Percentiles rank a stretch among this genome's conserved stretches.
These are phyloP conservation scores for Agaricus subrufescens DNA, from an alignment of 768 basidiomycete genomes.

Conservation along the genomic window DNA sequence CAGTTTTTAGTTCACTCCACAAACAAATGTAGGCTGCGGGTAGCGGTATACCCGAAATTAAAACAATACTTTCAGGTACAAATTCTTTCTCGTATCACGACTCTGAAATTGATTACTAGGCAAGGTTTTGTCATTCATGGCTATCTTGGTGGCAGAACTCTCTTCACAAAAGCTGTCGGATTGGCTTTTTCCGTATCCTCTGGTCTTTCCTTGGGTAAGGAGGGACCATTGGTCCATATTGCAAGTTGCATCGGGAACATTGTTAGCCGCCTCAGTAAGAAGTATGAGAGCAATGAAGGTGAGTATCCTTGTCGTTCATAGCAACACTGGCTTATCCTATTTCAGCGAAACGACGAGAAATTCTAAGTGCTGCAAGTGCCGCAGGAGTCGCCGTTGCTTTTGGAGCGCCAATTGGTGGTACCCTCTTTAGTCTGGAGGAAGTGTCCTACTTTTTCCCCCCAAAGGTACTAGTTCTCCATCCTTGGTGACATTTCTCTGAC, in stretches of 20 bases:
- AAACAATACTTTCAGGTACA: slow-evolving; percentile 83
- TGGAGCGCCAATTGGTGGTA: slow-evolving; percentile 94
- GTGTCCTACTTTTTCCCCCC: slow-evolving; percentile 97
- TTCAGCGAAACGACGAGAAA: slow-evolving; percentile 86
- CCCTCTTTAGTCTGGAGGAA: slow-evolving; percentile 90
- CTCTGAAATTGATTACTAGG: slow-evolving; percentile 11
- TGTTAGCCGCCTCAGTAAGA: slow-evolving; percentile 74
- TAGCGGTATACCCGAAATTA: slow-evolving; percentile 95
- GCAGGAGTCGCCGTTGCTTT: slow-evolving; percentile 98
- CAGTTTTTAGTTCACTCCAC: slow-evolving; percentile 4
- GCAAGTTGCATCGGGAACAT: slow-evolving; percentile 93
- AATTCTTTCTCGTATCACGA: not conserved
- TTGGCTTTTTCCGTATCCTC: slow-evolving; percentile 89
- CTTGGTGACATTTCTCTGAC: not conserved
- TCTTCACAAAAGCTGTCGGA: slow-evolving; percentile 89
- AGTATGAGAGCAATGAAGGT: slow-evolving; percentile 98
- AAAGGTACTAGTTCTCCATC: slow-evolving; percentile 44
- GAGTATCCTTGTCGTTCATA: slow-evolving; percentile 12
- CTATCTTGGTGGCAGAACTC: slow-evolving; percentile 85
- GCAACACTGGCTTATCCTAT: not conserved
- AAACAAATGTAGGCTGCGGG: slow-evolving; percentile 68
- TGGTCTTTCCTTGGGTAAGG: slow-evolving; percentile 79
- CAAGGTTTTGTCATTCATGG: slow-evolving; percentile 95
- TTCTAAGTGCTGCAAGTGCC: slow-evolving; percentile 92
- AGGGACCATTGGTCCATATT: slow-evolving; percentile 81